These are phyloP conservation scores for Magnolia kwangsiensis DNA, from an alignment of 164 flowering plant genomes.

Conservation along the genomic window DNA sequence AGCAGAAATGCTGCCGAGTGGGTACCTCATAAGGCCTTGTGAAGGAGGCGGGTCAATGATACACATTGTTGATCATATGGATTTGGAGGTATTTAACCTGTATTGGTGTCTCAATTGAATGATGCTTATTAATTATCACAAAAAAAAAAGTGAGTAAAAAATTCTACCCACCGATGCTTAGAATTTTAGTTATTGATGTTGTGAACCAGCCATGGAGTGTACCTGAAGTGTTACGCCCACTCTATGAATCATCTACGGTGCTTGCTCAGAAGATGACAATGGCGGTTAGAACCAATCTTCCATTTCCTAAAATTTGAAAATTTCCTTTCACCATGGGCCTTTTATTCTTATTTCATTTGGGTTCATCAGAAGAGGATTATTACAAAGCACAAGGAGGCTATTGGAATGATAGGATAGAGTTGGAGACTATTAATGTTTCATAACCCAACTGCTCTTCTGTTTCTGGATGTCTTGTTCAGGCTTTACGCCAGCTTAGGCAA, in stretches of 20 bases:
- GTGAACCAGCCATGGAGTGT: constrained; percentile 75
- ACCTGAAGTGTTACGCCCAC: constrained; percentile 92
- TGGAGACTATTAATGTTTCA: background rate
- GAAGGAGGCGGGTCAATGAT: constrained; percentile 99
- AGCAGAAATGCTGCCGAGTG: constrained; percentile 95
- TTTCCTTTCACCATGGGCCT: no score
- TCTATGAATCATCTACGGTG: constrained; percentile 84
- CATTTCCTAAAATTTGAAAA: background rate
- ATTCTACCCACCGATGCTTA: background rate
- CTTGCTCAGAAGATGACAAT: constrained; percentile 90
- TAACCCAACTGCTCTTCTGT: background rate
- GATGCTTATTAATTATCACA: background rate
- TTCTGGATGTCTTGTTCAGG: constrained; percentile 38
- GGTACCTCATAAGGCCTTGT: constrained; percentile 87
- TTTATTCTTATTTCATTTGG: no score
- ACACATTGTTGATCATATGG: constrained; percentile 94
- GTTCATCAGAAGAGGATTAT: no score
- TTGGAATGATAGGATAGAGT: no score
- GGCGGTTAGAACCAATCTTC: constrained; percentile 42
- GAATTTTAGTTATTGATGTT: background rate
- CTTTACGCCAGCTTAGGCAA: constrained; percentile 87
- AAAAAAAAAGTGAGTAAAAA: background rate
- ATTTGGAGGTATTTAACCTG: constrained; percentile 60
- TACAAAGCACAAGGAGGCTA: no score
- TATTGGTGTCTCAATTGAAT: background rate